Percentiles rank a stretch among this genome's conserved stretches.
Evolutionary conservation across 805 yeast species (phyloP).

Genomic region (Zygosaccharomyces gambellarensis): DNA sequence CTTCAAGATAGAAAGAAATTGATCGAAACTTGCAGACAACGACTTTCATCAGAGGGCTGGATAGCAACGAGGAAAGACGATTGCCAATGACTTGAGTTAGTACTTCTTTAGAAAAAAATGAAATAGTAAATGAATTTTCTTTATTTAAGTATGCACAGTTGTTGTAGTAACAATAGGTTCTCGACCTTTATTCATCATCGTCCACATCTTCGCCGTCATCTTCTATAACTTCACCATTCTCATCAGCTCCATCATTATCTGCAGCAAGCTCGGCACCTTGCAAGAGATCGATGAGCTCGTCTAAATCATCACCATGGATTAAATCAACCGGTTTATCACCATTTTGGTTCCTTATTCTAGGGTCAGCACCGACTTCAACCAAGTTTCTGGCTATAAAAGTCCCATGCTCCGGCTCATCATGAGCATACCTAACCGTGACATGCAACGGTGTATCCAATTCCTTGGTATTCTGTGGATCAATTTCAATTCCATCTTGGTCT

Average conservation of each 20-base stretch:
- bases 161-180: neutral
- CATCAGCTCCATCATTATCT: slow-evolving; percentile 34
- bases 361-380: slow-evolving; percentile 89
- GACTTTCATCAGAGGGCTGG: slow-evolving; percentile 43
- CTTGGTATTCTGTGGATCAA: slow-evolving; percentile 67
- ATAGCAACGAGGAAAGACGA: slow-evolving; percentile 42
- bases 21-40: slow-evolving; percentile 29
- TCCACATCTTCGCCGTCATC: slow-evolving; percentile 22
- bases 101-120: neutral
- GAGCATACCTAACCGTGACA: slow-evolving; percentile 70
- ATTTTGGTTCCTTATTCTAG: slow-evolving; percentile 51
- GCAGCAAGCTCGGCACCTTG: slow-evolving; percentile 82
- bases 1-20: slow-evolving; percentile 28
- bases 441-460: slow-evolving; percentile 90
- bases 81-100: slow-evolving; percentile 20
- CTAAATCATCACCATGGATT: slow-evolving; percentile 49
- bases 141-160: neutral
- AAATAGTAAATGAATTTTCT: neutral
- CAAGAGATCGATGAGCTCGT: slow-evolving; percentile 54
- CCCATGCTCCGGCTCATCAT: slow-evolving; percentile 82
- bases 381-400: slow-evolving; percentile 70
- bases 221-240: slow-evolving; percentile 37
- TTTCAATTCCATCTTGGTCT: slow-evolving; percentile 77
- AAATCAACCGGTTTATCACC: slow-evolving; percentile 76
- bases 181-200: neutral